phyloP scores from a whole-genome alignment of 2,329 filamentous ascomycete species.

The Cercospora zeae-maydis region DNA sequence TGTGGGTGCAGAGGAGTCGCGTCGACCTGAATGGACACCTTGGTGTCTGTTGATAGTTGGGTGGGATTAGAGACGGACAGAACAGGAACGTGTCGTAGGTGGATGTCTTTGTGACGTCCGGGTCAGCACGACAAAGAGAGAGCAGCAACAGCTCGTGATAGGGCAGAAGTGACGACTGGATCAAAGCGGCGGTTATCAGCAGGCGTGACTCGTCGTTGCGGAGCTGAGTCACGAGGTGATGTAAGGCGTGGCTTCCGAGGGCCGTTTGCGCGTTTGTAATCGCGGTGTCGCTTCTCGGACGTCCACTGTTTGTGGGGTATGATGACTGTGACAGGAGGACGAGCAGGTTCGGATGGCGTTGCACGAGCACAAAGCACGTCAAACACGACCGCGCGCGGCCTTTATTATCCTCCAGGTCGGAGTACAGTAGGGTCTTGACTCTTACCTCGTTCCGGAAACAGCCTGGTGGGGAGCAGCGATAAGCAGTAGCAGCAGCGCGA shows the following conservation, averaged over 20 bases:
- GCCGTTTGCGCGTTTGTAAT: background rate
- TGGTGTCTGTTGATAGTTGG: constrained; percentile 19
- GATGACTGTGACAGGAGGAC: background rate
- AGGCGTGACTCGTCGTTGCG: constrained; percentile 14
- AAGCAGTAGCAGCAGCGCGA: constrained; percentile 9
- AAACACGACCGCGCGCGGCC: constrained; percentile 12
- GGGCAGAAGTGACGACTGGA: constrained; percentile 12
- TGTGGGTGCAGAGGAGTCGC: constrained; percentile 4
- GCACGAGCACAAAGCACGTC: constrained; percentile 23
- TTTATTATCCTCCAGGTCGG: constrained; percentile 20
- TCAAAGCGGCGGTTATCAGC: constrained; percentile 22
- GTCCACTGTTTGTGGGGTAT: constrained; percentile 1
- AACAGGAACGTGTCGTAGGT: constrained; percentile 5
- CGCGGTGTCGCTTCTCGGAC: constrained; percentile 10
- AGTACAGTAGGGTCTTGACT: too few relatives aligned
- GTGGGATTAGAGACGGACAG: background rate
- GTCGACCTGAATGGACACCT: constrained; percentile 23
- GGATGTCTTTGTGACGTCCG: constrained; percentile 11
- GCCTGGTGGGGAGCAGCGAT: constrained; percentile 17
- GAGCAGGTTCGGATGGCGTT: constrained; percentile 5
- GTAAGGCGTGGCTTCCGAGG: constrained; percentile 9
- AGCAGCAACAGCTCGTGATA: constrained; percentile 12
- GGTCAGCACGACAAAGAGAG: background rate
- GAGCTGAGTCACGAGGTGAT: constrained; percentile 15
- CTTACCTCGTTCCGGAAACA: constrained; percentile 9